A percentile compares a stretch with the other conserved stretches of the same genome.
Evolutionary conservation across 2,329 filamentous ascomycete genomes (phyloP).

Genomic region (Beauveria rudraprayagi): DNA sequence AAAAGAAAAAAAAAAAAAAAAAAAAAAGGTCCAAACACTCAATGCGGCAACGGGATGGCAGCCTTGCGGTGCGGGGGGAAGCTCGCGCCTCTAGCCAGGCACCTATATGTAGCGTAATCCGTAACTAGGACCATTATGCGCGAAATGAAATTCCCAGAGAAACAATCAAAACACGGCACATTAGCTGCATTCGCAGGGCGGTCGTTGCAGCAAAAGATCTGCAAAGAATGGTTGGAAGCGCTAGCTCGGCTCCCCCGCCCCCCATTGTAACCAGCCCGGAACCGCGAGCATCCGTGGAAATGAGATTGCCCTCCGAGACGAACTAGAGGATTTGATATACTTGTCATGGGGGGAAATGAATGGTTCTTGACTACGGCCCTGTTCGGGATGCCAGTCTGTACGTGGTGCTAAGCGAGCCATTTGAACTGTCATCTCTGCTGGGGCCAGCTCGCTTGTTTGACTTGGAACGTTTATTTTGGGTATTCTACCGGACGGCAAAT

Average conservation of each 20-base stretch:
- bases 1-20: too few species aligned
- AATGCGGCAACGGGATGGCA: neutral
- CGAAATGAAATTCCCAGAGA: neutral
- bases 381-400: neutral
- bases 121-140: too few species aligned
- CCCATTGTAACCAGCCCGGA: conserved; percentile 1
- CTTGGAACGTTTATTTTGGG: neutral
- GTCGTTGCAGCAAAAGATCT: neutral
- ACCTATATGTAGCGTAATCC: neutral
- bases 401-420: neutral
- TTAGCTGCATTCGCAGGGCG: neutral
- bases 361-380: neutral
- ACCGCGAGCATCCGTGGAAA: neutral
- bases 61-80: neutral
- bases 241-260: neutral
- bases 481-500: neutral
- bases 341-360: neutral
- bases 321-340: neutral
- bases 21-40: too few species aligned
- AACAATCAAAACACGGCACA: neutral
- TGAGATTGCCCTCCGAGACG: neutral
- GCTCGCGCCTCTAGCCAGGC: neutral
- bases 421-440: neutral
- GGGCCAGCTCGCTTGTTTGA: neutral
- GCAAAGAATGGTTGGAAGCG: neutral